Evolutionary conservation across 129 eudicot species (phyloP).

Genomic region (Calendula officinalis): DNA sequence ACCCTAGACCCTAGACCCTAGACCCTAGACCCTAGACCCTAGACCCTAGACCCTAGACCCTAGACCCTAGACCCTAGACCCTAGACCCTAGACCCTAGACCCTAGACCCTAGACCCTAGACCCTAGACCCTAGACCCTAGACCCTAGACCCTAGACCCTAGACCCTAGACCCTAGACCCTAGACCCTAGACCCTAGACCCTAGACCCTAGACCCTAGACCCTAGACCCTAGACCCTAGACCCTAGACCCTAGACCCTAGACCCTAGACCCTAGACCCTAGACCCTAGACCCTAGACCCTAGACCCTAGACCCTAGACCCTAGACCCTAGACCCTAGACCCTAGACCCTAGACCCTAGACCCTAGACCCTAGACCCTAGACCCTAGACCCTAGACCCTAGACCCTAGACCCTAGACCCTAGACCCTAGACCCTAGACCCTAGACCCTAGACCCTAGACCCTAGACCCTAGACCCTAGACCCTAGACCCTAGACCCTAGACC

Average conservation of each 20-base stretch:
- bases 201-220: constrained; percentile 17
- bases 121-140: constrained; percentile 15
- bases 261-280: constrained; percentile 18
- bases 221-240: constrained; percentile 17
- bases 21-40: no score
- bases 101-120: constrained; percentile 4
- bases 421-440: constrained; percentile 26
- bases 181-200: constrained; percentile 9
- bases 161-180: constrained; percentile 16
- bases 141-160: constrained; percentile 24
- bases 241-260: constrained; percentile 21
- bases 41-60: no score
- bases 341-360: constrained; percentile 16
- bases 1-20: no score
- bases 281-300: constrained; percentile 18
- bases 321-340: constrained; percentile 20
- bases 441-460: constrained; percentile 21
- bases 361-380: constrained; percentile 22
- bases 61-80: no score
- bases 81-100: no score
- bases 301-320: constrained; percentile 25
- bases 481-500: no score
- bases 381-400: constrained; percentile 23
- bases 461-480: no score
- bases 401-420: constrained; percentile 26